Percentiles rank a stretch among this genome's conserved stretches.
Conservation (phyloP, 805 yeast genomes). For the Isabelozyma pseudorhagii region DNA sequence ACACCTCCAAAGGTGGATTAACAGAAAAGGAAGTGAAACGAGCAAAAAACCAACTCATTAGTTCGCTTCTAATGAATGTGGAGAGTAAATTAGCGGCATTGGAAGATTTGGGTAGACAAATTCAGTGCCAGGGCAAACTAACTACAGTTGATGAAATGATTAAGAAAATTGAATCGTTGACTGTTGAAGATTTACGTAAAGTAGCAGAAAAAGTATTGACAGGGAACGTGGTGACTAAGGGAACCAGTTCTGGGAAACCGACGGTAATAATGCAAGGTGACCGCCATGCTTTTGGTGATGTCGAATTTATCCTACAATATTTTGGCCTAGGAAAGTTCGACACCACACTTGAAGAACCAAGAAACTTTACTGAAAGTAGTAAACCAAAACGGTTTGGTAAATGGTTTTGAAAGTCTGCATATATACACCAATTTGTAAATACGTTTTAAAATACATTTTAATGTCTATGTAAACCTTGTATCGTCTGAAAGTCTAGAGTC, state of each 20-base stretch:
- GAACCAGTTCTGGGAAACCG: constrained; percentile 56
- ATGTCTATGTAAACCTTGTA: too few species aligned
- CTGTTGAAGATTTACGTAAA: constrained; percentile 62
- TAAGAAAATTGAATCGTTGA: constrained; percentile 62
- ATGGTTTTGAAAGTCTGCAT: constrained; percentile 10
- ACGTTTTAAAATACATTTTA: background rate
- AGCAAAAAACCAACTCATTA: constrained; percentile 88
- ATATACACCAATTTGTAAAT: background rate
- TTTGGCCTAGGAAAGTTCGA: constrained; percentile 66
- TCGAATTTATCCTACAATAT: constrained; percentile 56
- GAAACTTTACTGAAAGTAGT: constrained; percentile 8
- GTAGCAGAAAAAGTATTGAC: constrained; percentile 77
- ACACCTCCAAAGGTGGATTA: constrained; percentile 50
- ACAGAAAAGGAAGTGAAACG: constrained; percentile 72
- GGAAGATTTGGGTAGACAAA: constrained; percentile 94
- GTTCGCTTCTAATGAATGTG: constrained; percentile 85
- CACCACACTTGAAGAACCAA: constrained; percentile 12
- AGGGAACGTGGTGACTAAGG: constrained; percentile 53
- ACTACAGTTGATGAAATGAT: constrained; percentile 82
- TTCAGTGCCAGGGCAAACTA: constrained; percentile 76
- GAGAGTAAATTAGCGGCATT: constrained; percentile 92
- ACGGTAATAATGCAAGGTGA: constrained; percentile 89
- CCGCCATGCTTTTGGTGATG: constrained; percentile 82
- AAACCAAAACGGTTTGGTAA: constrained; percentile 12
- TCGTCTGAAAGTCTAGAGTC: too few species aligned